These are phyloP conservation scores for Acer negundo DNA, from an alignment of 345 rosid species.

Conservation along the genomic window DNA sequence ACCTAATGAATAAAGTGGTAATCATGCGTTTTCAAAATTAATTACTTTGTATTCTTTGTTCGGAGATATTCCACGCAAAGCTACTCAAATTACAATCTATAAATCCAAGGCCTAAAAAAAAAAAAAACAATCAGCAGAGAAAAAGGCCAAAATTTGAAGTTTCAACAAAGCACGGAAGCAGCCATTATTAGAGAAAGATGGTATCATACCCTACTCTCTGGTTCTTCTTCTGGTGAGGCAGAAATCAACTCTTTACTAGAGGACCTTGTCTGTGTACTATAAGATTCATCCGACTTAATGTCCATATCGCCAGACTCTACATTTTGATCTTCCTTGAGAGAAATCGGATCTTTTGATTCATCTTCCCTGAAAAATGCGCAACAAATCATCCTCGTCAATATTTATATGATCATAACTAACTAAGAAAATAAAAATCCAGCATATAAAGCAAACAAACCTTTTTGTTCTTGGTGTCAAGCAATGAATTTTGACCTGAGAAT, in stretches of 20 bases:
- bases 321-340: conserved; percentile 19
- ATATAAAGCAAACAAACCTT: conserved; percentile 36
- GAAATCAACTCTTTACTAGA: conserved; percentile 33
- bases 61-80: too few relatives aligned
- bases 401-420: neutral
- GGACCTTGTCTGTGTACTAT: conserved; percentile 21
- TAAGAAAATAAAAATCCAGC: neutral
- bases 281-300: conserved; percentile 35
- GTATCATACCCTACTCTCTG: conserved; percentile 29
- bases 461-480: conserved; percentile 49
- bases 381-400: neutral
- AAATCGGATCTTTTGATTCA: conserved; percentile 29
- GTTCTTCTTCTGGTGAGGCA: conserved; percentile 24
- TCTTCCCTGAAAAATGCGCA: conserved; percentile 34
- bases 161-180: neutral
- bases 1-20: neutral
- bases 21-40: neutral
- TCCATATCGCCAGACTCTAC: conserved; percentile 28
- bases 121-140: neutral
- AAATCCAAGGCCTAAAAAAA: too few relatives aligned
- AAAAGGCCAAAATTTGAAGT: neutral
- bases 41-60: too few relatives aligned
- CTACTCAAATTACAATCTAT: too few relatives aligned
- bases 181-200: neutral
- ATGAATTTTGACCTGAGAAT: conserved; percentile 51